Evolutionary conservation across 148 eudicot genomes (phyloP), one percentile per base, ranked within the genome.

Genomic region (Agrostemma githago): DNA sequence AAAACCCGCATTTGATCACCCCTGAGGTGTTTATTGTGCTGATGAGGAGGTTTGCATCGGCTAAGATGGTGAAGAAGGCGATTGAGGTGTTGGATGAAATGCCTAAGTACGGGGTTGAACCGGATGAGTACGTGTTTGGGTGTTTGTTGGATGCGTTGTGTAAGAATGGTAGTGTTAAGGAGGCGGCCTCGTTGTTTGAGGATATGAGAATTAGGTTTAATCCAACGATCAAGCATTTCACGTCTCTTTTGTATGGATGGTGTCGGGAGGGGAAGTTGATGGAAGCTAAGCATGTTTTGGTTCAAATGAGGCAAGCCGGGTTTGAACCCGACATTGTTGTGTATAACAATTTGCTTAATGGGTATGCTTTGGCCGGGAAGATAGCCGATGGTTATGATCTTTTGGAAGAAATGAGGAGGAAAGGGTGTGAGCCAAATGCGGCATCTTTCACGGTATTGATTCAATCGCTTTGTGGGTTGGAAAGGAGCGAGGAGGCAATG

Each of bases 91-190:
- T 94, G 16, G 97, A 91, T 78, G 97, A 89, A 82, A 94, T 94
- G 98, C 97, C 97, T 1, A 90, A 94, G 71, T 94, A 89, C 46
- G 98, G 98, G 53, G 88, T 89, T 82, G 90, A 91, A 56, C 93
- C 98, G 0, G 97, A 94, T 81, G 97, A 90, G 83, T 86, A 91
- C 76, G 96, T 86, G 5, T 94, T 94, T 78, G 98, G 97, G 72
- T 94, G 96, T 73, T 84, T 94, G 84, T 83, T 94, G 79, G 97
- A 94, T 82, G 97, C 98, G 3, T 85, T 94, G 84, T 87, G 93
- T 43, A 94, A 94, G 85, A 94, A 91, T 77, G 97, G 98, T n/a
- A 86, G 92, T 80, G 92, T 88, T 8, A 94, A 94, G 76, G 96
- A 94, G 74, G 98, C 98, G 7, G 93, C 98, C 21, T 79, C 77